phyloP scores from a whole-genome alignment of 2,329 filamentous ascomycete species.

The Neonectria punicea region DNA sequence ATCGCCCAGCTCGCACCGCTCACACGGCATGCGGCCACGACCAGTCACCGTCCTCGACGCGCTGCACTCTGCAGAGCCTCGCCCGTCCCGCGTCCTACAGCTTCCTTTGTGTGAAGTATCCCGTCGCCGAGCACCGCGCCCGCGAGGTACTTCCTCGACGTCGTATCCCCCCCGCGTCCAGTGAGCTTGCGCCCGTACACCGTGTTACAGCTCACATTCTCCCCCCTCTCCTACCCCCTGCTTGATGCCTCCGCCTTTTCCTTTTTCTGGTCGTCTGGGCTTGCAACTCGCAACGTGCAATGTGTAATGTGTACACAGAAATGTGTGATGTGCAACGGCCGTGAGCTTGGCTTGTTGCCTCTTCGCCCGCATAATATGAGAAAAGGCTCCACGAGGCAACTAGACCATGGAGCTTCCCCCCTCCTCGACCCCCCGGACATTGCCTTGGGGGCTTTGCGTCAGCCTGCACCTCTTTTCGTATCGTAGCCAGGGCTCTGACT shows the following conservation, averaged over 20 bases:
- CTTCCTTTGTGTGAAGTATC: background rate
- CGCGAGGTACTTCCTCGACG: slow-evolving; percentile 5
- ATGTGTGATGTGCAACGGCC: slow-evolving; percentile 36
- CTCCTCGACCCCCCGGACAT: background rate
- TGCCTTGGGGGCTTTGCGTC: background rate
- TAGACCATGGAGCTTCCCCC: slow-evolving; percentile 17
- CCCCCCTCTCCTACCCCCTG: background rate
- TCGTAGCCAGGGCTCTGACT: background rate
- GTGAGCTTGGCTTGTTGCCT: slow-evolving; percentile 20
- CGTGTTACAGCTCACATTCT: slow-evolving; percentile 4
- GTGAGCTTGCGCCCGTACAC: slow-evolving; percentile 4
- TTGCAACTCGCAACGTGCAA: slow-evolving; percentile 34
- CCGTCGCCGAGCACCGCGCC: background rate
- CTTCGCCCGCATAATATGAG: slow-evolving; percentile 42
- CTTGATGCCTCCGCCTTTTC: slow-evolving; percentile 8
- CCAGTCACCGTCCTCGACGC: slow-evolving; percentile 8
- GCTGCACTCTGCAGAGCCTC: slow-evolving; percentile 35
- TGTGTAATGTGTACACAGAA: slow-evolving; percentile 4
- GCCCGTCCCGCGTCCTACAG: slow-evolving; percentile 6
- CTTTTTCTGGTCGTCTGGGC: slow-evolving; percentile 6
- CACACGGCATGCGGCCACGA: slow-evolving; percentile 1
- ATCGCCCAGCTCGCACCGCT: slow-evolving; percentile 39
- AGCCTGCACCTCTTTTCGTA: slow-evolving; percentile 1
- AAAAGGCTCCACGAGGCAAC: slow-evolving; percentile 29
- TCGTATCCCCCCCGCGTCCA: slow-evolving; percentile 3